Percentiles rank a stretch among this genome's conserved stretches.
phyloP scores from a whole-genome alignment of 495 filamentous ascomycete genomes.

The Lichina pygmaea region DNA sequence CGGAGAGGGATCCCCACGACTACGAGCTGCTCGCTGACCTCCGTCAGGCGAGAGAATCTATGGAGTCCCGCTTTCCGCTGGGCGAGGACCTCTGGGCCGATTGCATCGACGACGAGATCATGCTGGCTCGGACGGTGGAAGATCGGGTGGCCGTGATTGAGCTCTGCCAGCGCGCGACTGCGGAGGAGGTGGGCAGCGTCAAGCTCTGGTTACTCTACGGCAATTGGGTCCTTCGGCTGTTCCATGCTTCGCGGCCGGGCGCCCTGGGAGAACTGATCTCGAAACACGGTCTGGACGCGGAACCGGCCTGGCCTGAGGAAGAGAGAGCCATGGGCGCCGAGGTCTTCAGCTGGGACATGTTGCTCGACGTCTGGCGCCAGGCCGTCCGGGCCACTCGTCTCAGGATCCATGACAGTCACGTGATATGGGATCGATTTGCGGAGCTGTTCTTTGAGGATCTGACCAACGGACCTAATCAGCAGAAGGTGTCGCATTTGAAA shows the following conservation, averaged over 20 bases:
- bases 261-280: neutral
- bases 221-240: slow-evolving; percentile 58
- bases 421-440: slow-evolving; percentile 66
- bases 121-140: slow-evolving; percentile 29
- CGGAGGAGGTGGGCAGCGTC: slow-evolving; percentile 58
- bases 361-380: slow-evolving; percentile 54
- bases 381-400: slow-evolving; percentile 54
- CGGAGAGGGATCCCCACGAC: slow-evolving; percentile 17
- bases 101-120: slow-evolving; percentile 35
- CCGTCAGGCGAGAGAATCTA: slow-evolving; percentile 31
- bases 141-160: slow-evolving; percentile 59
- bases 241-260: slow-evolving; percentile 25
- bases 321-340: slow-evolving; percentile 49
- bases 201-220: slow-evolving; percentile 76
- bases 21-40: slow-evolving; percentile 37
- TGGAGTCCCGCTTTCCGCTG: slow-evolving; percentile 38
- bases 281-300: slow-evolving; percentile 1
- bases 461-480: slow-evolving; percentile 23
- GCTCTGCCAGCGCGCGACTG: slow-evolving; percentile 49
- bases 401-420: slow-evolving; percentile 59
- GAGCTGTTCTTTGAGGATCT: slow-evolving; percentile 34
- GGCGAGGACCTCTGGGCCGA: slow-evolving; percentile 37
- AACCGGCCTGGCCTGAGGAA: slow-evolving; percentile 37
- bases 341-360: slow-evolving; percentile 49
- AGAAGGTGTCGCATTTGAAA: slow-evolving; percentile 35